phyloP scores from a whole-genome alignment of 768 basidiomycete genomes.

The Amanita jacksonii region DNA sequence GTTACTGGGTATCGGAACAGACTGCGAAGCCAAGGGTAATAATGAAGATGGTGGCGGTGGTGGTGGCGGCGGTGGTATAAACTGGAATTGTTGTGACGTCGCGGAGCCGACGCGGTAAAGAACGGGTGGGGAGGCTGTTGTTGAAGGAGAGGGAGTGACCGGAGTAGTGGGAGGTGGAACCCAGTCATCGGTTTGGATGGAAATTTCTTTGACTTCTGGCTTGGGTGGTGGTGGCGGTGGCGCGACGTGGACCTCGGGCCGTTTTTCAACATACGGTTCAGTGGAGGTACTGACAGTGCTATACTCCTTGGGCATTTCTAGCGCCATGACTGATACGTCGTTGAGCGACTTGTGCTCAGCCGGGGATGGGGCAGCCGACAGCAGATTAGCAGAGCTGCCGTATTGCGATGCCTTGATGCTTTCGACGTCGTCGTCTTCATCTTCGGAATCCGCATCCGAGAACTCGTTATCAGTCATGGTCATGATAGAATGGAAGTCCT shows the following conservation, averaged over 20 bases:
- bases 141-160: slow-evolving; percentile 21
- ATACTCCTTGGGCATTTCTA: slow-evolving; percentile 30
- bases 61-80: slow-evolving; percentile 46
- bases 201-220: slow-evolving; percentile 63
- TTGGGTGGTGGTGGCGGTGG: no score
- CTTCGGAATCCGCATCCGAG: slow-evolving; percentile 34
- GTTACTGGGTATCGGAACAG: slow-evolving; percentile 21
- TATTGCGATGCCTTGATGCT: slow-evolving; percentile 46
- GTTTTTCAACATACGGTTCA: slow-evolving; percentile 21
- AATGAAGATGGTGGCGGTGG: slow-evolving; percentile 13
- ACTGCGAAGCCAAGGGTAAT: slow-evolving; percentile 16
- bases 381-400: slow-evolving; percentile 26
- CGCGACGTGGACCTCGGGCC: slow-evolving; percentile 25
- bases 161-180: slow-evolving; percentile 29
- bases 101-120: slow-evolving; percentile 48
- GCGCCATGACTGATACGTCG: slow-evolving; percentile 20
- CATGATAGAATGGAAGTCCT: slow-evolving; percentile 72
- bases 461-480: slow-evolving; percentile 64
- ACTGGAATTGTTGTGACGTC: slow-evolving; percentile 49
- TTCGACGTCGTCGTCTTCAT: slow-evolving; percentile 44
- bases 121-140: slow-evolving; percentile 22
- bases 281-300: slow-evolving; percentile 38
- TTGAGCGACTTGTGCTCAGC: slow-evolving; percentile 9
- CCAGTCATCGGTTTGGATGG: slow-evolving; percentile 76
- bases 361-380: slow-evolving; percentile 7